phyloP scores from a whole-genome alignment of 2,329 filamentous ascomycete genomes.

The Diplodia mutila region DNA sequence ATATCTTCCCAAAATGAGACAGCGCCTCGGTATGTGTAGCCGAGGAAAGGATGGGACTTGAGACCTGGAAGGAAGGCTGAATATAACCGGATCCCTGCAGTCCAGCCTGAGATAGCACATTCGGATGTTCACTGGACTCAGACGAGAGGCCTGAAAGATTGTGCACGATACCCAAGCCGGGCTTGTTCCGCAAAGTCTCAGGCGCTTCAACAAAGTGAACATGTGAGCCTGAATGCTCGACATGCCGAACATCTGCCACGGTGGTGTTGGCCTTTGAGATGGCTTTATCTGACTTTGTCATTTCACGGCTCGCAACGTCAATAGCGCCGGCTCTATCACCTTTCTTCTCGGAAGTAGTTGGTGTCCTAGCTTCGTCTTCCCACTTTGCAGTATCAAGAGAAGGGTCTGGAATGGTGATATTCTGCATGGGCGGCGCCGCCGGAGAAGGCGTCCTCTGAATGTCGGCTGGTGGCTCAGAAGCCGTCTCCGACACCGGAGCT shows the following conservation, averaged over 20 bases:
- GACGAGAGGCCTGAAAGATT: background rate
- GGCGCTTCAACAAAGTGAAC: background rate
- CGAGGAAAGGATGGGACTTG: background rate
- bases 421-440: background rate
- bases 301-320: background rate
- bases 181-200: background rate
- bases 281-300: constrained; percentile 1
- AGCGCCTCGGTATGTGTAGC: background rate
- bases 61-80: background rate
- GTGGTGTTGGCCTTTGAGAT: background rate
- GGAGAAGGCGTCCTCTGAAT: background rate
- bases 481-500: background rate
- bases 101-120: background rate
- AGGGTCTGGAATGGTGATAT: background rate
- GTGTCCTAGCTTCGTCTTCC: background rate
- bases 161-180: background rate
- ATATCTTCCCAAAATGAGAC: background rate
- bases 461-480: background rate
- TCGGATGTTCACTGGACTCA: background rate
- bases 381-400: background rate
- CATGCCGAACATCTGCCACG: background rate
- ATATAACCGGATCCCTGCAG: background rate
- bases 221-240: background rate
- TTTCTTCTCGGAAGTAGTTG: background rate
- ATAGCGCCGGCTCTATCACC: background rate